Conservation (phyloP, 164 flowering plant genomes). For the Akebia trifoliata region DNA sequence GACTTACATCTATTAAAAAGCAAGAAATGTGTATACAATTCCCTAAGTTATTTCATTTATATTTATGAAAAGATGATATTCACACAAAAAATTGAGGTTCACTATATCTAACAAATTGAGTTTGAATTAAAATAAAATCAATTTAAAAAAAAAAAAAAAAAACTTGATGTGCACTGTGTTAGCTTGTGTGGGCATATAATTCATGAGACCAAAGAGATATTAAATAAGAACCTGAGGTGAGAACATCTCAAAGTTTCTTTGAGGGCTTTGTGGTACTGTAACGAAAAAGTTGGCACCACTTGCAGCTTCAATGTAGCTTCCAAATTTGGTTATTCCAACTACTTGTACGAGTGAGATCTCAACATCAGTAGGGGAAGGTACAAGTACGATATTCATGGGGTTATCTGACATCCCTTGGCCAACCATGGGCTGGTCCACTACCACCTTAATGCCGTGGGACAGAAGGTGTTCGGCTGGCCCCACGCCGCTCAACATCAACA, state of each 20-base stretch:
- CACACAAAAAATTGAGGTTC: too few species aligned
- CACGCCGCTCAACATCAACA: conserved; percentile 71
- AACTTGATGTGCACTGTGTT: too few species aligned
- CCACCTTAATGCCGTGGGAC: conserved; percentile 40
- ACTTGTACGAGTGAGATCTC: conserved; percentile 69
- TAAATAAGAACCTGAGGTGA: conserved; percentile 32
- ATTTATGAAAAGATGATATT: too few species aligned
- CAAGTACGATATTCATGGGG: conserved; percentile 65
- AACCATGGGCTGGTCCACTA: conserved; percentile 58
- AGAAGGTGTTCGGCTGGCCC: conserved; percentile 49
- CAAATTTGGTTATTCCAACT: conserved; percentile 67
- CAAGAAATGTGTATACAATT: too few species aligned
- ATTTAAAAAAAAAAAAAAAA: conserved; percentile 3
- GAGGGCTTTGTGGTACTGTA: background rate
- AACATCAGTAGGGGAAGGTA: conserved; percentile 66
- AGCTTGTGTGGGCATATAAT: too few species aligned
- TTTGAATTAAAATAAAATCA: too few species aligned
- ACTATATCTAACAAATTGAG: too few species aligned
- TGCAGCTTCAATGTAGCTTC: conserved; percentile 66
- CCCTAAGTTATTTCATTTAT: too few species aligned
- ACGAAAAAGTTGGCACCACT: conserved; percentile 46
- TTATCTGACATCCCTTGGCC: conserved; percentile 80
- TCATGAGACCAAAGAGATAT: background rate
- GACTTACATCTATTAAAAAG: too few species aligned
- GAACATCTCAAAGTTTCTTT: conserved; percentile 24